Percentiles rank a stretch among this genome's conserved stretches.
Evolutionary conservation across 2,329 filamentous ascomycete species (phyloP).

Genomic region (Colletotrichum lini): DNA sequence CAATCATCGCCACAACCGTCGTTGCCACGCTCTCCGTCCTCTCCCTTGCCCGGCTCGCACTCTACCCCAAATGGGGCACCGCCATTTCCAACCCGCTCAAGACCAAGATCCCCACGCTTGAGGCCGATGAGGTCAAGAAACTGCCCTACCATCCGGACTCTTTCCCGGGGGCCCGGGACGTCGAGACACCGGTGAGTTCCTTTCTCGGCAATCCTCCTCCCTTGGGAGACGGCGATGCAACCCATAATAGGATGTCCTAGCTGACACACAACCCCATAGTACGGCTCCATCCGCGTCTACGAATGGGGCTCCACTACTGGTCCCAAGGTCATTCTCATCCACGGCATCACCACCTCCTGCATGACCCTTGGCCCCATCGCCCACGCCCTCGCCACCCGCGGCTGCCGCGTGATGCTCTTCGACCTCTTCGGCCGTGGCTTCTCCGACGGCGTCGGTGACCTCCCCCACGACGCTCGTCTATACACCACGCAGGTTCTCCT

Average conservation of each 20-base stretch:
- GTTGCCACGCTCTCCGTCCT: constrained; percentile 59
- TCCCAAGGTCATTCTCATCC: constrained; percentile 81
- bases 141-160: constrained; percentile 75
- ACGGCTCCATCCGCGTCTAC: constrained; percentile 83
- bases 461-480: constrained; percentile 80
- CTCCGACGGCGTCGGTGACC: constrained; percentile 73
- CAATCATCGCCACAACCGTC: constrained; percentile 57
- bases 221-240: neutral
- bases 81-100: constrained; percentile 62
- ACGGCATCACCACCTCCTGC: constrained; percentile 88
- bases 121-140: constrained; percentile 53
- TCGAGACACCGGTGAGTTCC: constrained; percentile 72
- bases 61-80: constrained; percentile 58
- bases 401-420: constrained; percentile 87
- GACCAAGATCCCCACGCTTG: constrained; percentile 55
- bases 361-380: constrained; percentile 79
- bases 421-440: constrained; percentile 80
- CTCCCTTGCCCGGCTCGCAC: constrained; percentile 50
- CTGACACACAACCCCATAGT: constrained; percentile 54
- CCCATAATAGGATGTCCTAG: neutral
- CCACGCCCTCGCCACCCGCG: constrained; percentile 74
- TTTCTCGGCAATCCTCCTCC: neutral
- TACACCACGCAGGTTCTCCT: constrained; percentile 83
- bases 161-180: constrained; percentile 81
- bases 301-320: constrained; percentile 85